Conservation (phyloP, 129 eudicot species). For the Flaveria sonorensis region DNA sequence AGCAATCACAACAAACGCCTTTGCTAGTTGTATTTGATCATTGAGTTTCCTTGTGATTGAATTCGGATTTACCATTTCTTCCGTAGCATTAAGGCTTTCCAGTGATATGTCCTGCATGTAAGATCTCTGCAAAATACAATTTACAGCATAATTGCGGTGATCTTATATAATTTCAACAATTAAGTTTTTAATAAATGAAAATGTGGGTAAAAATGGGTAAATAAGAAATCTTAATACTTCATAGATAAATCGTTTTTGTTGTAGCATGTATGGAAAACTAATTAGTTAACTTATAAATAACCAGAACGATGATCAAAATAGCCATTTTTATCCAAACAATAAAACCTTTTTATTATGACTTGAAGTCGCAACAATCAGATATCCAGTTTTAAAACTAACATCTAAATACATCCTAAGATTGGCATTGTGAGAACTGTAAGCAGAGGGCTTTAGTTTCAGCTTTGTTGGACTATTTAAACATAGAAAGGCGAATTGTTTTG, state of each 20-base stretch:
- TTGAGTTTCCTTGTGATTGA: conserved; percentile 62
- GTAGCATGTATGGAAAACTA: not conserved
- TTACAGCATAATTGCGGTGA: not conserved
- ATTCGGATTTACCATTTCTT: conserved; percentile 63
- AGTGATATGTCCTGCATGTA: conserved; percentile 46
- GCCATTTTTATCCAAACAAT: not conserved
- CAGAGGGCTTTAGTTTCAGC: not conserved
- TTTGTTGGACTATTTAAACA: not conserved
- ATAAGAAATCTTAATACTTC: not conserved
- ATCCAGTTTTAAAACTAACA: not conserved
- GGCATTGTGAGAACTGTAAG: not conserved
- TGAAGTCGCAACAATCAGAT: not conserved
- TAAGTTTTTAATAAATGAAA: not conserved
- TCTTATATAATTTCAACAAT: not conserved
- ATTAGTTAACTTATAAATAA: not conserved
- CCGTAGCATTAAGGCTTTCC: conserved; percentile 63
- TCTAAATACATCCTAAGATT: not conserved
- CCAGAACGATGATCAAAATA: not conserved
- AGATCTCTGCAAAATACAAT: conserved; percentile 50
- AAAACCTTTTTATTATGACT: not conserved
- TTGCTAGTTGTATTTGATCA: conserved; percentile 63
- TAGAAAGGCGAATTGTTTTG: not conserved
- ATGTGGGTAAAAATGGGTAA: not conserved
- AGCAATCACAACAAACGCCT: conserved; percentile 69
- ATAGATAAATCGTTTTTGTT: not conserved